A percentile compares a stretch with the other conserved stretches of the same genome.
Evolutionary conservation across 73 alveolate genomes (phyloP).

Genomic region (Stentor coeruleus): DNA sequence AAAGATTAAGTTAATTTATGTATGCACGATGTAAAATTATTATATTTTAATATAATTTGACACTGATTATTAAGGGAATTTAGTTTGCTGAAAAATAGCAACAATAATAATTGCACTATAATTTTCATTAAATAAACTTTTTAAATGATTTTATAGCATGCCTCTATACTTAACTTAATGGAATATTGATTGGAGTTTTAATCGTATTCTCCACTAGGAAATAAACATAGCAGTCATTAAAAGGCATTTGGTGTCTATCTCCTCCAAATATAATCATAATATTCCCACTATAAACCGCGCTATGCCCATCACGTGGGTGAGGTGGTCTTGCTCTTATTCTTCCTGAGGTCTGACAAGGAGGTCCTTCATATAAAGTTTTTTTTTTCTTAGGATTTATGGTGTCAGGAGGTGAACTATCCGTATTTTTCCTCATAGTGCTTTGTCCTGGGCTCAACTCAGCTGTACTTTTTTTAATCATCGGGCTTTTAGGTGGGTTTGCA

Average conservation of each 20-base stretch:
- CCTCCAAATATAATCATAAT: conserved; percentile 31
- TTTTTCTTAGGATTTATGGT: conserved; percentile 31
- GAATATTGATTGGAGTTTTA: conserved; percentile 15
- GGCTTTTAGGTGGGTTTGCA: conserved; percentile 29
- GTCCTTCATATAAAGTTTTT: conserved; percentile 37
- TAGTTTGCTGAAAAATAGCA: too few relatives aligned
- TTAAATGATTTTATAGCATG: too few relatives aligned
- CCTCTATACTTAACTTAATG: too few relatives aligned
- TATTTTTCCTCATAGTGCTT: conserved; percentile 9
- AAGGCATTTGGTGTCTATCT: conserved; percentile 97
- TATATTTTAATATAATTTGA: too few relatives aligned
- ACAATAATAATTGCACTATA: too few relatives aligned
- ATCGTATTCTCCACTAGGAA: conserved; percentile 34
- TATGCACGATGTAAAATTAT: too few relatives aligned
- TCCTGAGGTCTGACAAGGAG: conserved; percentile 34
- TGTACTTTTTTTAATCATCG: conserved; percentile 7
- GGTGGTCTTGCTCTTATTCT: conserved; percentile 34
- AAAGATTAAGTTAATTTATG: too few relatives aligned
- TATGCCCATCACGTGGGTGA: conserved; percentile 32
- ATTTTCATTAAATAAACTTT: too few relatives aligned
- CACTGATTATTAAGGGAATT: too few relatives aligned
- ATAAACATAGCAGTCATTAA: conserved; percentile 82
- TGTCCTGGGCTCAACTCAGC: conserved; percentile 1
- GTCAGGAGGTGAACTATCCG: conserved; percentile 42
- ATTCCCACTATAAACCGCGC: conserved; percentile 12